A percentile compares a stretch with the other conserved stretches of the same genome.
phyloP scores from a whole-genome alignment of 805 yeast species.

The Hanseniaspora singularis region DNA sequence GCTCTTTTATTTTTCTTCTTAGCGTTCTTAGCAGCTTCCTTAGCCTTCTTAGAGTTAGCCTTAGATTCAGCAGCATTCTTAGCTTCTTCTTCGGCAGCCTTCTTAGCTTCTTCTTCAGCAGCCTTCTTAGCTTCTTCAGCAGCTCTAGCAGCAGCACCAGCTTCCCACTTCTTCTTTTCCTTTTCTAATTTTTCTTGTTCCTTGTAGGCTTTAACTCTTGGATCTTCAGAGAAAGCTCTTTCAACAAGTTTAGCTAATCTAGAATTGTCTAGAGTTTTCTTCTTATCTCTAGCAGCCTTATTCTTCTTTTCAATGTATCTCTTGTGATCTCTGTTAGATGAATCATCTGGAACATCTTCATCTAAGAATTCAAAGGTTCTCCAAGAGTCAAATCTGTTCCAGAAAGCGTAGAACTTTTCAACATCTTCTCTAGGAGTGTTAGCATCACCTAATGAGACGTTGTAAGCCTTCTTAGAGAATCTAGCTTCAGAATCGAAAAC shows the following conservation, averaged over 20 bases:
- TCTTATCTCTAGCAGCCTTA: slow-evolving; percentile 91
- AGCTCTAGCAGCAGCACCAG: slow-evolving; percentile 92
- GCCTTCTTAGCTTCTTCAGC: slow-evolving; percentile 87
- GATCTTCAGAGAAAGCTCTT: slow-evolving; percentile 81
- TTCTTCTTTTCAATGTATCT: slow-evolving; percentile 97
- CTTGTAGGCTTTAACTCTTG: slow-evolving; percentile 87
- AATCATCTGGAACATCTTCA: slow-evolving; percentile 98
- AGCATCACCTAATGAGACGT: slow-evolving; percentile 63
- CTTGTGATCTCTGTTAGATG: slow-evolving; percentile 98
- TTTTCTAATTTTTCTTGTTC: slow-evolving; percentile 90
- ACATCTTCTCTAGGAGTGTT: slow-evolving; percentile 66
- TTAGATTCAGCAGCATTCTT: slow-evolving; percentile 48
- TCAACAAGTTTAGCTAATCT: slow-evolving; percentile 76
- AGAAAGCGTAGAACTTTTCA: slow-evolving; percentile 79
- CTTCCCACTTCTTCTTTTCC: slow-evolving; percentile 93
- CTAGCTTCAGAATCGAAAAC: slow-evolving; percentile 83
- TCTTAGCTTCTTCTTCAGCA: slow-evolving; percentile 79
- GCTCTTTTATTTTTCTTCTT: slow-evolving; percentile 95
- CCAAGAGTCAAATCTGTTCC: slow-evolving; percentile 95
- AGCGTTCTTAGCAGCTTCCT: slow-evolving; percentile 78
- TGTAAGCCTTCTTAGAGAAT: slow-evolving; percentile 85
- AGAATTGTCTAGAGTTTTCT: slow-evolving; percentile 93
- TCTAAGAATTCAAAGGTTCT: slow-evolving; percentile 94
- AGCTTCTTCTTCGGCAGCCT: slow-evolving; percentile 64
- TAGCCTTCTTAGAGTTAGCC: slow-evolving; percentile 83